Percentiles rank a stretch among this genome's conserved stretches.
These are phyloP conservation scores for Colletotrichum cordylinicola DNA, from an alignment of 2,329 filamentous ascomycete species.

Conservation along the genomic window DNA sequence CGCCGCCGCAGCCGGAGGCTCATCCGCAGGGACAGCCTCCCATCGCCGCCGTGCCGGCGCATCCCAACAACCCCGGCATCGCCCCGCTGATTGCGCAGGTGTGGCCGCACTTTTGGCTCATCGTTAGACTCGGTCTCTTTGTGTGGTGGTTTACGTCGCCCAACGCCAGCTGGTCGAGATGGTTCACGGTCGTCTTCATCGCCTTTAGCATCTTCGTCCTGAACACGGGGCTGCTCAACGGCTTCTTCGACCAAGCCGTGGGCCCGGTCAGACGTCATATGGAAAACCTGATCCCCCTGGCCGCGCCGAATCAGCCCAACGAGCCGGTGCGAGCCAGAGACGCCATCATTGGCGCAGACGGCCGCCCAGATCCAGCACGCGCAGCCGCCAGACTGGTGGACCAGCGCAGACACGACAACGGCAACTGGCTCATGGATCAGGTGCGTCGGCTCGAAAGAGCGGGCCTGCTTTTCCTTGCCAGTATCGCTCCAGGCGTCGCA, in stretches of 20 bases:
- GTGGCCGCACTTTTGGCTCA: conserved; percentile 69
- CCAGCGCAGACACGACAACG: conserved; percentile 48
- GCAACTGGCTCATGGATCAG: conserved; percentile 55
- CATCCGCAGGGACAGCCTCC: conserved; percentile 34
- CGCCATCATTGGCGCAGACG: conserved; percentile 25
- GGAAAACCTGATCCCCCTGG: conserved; percentile 63
- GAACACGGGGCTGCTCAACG: conserved; percentile 65
- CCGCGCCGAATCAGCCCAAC: conserved; percentile 39
- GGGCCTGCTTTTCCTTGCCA: conserved; percentile 68
- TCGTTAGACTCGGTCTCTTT: conserved; percentile 63
- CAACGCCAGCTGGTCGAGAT: conserved; percentile 63
- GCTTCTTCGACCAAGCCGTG: conserved; percentile 59
- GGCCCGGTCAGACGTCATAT: conserved; percentile 63
- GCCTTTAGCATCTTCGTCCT: conserved; percentile 63
- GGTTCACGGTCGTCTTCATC: conserved; percentile 59
- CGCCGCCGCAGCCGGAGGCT: conserved; percentile 27
- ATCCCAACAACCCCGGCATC: conserved; percentile 44
- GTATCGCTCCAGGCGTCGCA: conserved; percentile 69
- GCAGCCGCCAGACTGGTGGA: conserved; percentile 61
- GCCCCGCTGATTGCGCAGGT: conserved; percentile 47
- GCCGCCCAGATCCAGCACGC: conserved; percentile 50
- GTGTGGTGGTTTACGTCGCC: conserved; percentile 70
- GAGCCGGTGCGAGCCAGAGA: neutral
- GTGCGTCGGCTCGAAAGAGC: conserved; percentile 63
- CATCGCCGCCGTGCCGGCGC: conserved; percentile 30